Conservation (phyloP, 495 filamentous ascomycete species). For the Neurospora intermedia region DNA sequence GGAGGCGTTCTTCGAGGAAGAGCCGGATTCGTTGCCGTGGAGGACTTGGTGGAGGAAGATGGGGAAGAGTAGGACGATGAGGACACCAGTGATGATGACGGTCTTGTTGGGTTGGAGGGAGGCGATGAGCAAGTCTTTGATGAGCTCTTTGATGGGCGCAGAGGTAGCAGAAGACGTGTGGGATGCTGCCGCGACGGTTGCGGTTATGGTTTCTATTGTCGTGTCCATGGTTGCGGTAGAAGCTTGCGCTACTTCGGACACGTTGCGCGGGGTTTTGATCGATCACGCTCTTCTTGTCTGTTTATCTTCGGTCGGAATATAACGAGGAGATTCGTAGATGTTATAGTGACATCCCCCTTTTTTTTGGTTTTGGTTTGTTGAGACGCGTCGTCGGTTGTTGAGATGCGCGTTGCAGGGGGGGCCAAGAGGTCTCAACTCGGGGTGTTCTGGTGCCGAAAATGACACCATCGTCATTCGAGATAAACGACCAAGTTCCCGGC, state of each 20-base stretch:
- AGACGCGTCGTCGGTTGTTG: neutral
- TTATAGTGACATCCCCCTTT: neutral
- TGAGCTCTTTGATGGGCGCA: neutral
- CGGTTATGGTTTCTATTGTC: neutral
- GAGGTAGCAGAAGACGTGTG: conserved; percentile 5
- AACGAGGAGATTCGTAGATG: neutral
- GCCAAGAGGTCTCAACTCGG: neutral
- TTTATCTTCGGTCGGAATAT: neutral
- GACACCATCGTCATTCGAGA: conserved; percentile 12
- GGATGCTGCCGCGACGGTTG: conserved; percentile 6
- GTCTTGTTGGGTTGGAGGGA: conserved; percentile 41
- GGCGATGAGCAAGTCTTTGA: conserved; percentile 29
- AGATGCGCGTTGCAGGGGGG: neutral
- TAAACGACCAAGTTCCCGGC: neutral
- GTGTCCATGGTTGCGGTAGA: neutral
- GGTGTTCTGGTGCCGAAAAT: conserved; percentile 1
- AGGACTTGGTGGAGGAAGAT: conserved; percentile 68
- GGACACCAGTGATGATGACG: conserved; percentile 51
- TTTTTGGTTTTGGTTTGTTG: neutral
- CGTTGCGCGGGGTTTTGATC: neutral
- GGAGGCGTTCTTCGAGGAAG: conserved; percentile 51
- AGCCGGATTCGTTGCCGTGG: conserved; percentile 15
- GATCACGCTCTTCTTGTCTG: neutral
- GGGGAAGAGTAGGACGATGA: conserved; percentile 64
- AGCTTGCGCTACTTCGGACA: neutral